These are phyloP conservation scores for Zoysia matrella DNA, from an alignment of 202 grass and related monocot species.

Conservation along the genomic window DNA sequence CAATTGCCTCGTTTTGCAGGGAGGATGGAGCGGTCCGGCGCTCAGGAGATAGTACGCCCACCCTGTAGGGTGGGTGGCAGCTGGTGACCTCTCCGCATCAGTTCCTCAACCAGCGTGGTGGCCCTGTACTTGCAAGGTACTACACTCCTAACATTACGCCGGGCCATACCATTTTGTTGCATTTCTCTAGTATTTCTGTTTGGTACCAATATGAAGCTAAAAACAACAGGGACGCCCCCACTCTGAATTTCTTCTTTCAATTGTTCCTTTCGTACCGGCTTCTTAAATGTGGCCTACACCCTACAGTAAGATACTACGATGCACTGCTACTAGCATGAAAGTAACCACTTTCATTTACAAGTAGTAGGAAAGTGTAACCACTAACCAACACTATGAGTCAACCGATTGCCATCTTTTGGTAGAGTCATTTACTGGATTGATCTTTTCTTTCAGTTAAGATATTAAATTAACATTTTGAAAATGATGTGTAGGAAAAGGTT, in stretches of 20 bases:
- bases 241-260: no score
- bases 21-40: constrained; percentile 10
- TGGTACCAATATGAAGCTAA: no score
- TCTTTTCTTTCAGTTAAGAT: background rate
- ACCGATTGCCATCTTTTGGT: background rate
- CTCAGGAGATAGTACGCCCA: background rate
- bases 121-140: constrained; percentile 29
- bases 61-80: no score
- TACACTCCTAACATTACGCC: background rate
- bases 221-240: no score
- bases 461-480: background rate
- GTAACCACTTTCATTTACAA: no score
- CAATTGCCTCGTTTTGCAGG: no score
- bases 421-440: background rate
- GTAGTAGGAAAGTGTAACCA: background rate
- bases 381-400: background rate
- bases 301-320: background rate
- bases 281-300: no score
- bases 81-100: constrained; percentile 19
- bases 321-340: background rate
- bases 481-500: background rate
- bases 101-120: constrained; percentile 5
- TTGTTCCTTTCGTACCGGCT: no score
- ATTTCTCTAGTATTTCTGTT: background rate
- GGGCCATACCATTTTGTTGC: background rate